These are phyloP conservation scores for Tinospora cordifolia DNA, from an alignment of 164 flowering plant species.

Conservation along the genomic window DNA sequence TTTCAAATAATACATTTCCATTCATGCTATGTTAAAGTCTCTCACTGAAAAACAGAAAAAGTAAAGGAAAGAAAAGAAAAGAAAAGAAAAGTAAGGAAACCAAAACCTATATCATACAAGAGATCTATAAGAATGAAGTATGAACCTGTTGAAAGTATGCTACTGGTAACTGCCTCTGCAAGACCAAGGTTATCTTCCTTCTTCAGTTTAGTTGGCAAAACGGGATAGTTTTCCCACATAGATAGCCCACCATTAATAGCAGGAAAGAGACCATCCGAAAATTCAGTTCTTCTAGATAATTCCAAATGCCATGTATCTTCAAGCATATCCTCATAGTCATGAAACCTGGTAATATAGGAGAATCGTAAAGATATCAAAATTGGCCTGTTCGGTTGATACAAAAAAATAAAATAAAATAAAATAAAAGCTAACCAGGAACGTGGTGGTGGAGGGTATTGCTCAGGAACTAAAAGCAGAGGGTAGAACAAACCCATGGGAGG, in stretches of 20 bases:
- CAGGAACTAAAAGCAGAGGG: conserved; percentile 86
- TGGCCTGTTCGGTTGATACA: neutral
- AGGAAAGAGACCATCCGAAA: conserved; percentile 56
- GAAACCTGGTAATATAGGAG: conserved; percentile 49
- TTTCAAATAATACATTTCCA: conserved; percentile 7
- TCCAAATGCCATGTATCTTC: conserved; percentile 84
- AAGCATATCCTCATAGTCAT: conserved; percentile 86
- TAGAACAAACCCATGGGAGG: conserved; percentile 98
- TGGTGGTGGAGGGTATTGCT: conserved; percentile 87
- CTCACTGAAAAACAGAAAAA: neutral
- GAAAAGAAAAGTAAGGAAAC: neutral
- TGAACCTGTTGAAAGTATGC: conserved; percentile 87
- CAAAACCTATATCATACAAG: neutral
- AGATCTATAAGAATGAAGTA: conserved; percentile 7
- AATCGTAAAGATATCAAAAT: conserved; percentile 1
- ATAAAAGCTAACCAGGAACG: conserved; percentile 55
- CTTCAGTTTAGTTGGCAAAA: conserved; percentile 50
- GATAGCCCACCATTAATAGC: conserved; percentile 48
- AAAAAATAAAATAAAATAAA: neutral
- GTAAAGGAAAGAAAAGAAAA: neutral
- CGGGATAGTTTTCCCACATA: conserved; percentile 81
- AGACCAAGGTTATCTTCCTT: conserved; percentile 87
- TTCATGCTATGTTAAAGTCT: neutral
- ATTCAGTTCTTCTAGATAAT: conserved; percentile 57
- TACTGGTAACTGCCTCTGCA: conserved; percentile 88